A percentile compares a stretch with the other conserved stretches of the same genome.
phyloP scores from a whole-genome alignment of 306 rosid species.

The Castanea mollissima region DNA sequence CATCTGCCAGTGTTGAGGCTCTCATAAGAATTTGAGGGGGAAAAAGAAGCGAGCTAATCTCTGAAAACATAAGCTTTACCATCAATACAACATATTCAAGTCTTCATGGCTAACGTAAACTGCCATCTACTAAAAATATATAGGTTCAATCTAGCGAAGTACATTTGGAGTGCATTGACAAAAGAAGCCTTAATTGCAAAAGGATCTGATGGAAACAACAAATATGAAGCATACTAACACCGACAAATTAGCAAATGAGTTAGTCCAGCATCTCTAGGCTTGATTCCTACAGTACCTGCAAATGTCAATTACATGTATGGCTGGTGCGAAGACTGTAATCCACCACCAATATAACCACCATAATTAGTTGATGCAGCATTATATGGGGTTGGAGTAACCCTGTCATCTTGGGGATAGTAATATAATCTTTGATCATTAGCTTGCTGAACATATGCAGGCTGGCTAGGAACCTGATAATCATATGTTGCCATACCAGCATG shows the following conservation, averaged over 20 bases:
- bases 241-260: not conserved
- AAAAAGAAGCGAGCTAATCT: too few species aligned
- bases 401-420: conserved; percentile 33
- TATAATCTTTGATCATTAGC: conserved; percentile 39
- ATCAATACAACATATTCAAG: not conserved
- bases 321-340: conserved; percentile 55
- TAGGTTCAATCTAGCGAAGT: not conserved
- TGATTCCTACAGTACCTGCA: conserved; percentile 3
- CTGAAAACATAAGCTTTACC: not conserved
- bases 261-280: conserved; percentile 18
- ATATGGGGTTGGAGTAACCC: conserved; percentile 27
- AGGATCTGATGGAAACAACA: not conserved
- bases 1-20: not conserved
- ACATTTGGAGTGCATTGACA: not conserved
- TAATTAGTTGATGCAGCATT: conserved; percentile 43
- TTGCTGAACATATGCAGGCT: conserved; percentile 47
- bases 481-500: conserved; percentile 31
- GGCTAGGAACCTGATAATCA: conserved; percentile 55
- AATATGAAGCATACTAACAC: conserved; percentile 4
- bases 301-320: conserved; percentile 47
- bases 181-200: conserved; percentile 8
- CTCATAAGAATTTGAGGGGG: not conserved
- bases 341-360: conserved; percentile 46
- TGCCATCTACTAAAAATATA: not conserved
- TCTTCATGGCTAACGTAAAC: not conserved